Evolutionary conservation across 352 stramenopile genomes (phyloP).

Genomic region (Phytophthora palmivora): DNA sequence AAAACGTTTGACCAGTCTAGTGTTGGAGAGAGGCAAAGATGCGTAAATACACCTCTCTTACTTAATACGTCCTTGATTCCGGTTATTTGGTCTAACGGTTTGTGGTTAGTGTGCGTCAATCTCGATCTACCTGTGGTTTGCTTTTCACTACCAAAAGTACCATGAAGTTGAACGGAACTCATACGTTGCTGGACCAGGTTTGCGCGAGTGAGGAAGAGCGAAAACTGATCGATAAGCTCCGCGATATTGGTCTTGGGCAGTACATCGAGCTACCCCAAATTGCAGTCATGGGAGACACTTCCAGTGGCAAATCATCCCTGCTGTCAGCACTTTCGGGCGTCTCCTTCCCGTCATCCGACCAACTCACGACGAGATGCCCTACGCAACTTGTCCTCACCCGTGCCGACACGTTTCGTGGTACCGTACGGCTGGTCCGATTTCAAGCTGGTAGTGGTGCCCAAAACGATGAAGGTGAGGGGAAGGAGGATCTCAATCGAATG

Average conservation of each 20-base stretch:
- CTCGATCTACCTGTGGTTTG: background rate
- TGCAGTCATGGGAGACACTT: slow-evolving; percentile 91
- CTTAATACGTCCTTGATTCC: too few relatives aligned
- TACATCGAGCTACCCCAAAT: slow-evolving; percentile 92
- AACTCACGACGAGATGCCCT: slow-evolving; percentile 85
- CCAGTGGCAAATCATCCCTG: slow-evolving; percentile 89
- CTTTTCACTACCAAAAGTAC: background rate
- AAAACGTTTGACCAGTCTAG: too few relatives aligned
- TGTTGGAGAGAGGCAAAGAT: too few relatives aligned
- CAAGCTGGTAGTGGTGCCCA: slow-evolving; percentile 14
- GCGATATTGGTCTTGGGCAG: slow-evolving; percentile 59
- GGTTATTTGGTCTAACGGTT: slow-evolving; percentile 36
- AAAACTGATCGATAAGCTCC: slow-evolving; percentile 55
- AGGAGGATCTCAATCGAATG: slow-evolving; percentile 19
- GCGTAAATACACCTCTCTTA: too few relatives aligned
- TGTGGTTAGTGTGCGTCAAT: slow-evolving; percentile 12
- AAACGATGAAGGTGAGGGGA: slow-evolving; percentile 14
- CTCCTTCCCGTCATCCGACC: slow-evolving; percentile 79
- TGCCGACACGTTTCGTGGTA: slow-evolving; percentile 42
- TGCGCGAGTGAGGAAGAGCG: slow-evolving; percentile 28
- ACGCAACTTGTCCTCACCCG: slow-evolving; percentile 76
- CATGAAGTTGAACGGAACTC: slow-evolving; percentile 4
- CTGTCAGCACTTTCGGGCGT: slow-evolving; percentile 84
- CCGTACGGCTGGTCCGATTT: slow-evolving; percentile 74
- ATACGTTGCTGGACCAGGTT: slow-evolving; percentile 8